Percentiles rank a stretch among this genome's conserved stretches.
Conservation (phyloP, 75 land plant genomes). For the Cupressus sempervirens region DNA sequence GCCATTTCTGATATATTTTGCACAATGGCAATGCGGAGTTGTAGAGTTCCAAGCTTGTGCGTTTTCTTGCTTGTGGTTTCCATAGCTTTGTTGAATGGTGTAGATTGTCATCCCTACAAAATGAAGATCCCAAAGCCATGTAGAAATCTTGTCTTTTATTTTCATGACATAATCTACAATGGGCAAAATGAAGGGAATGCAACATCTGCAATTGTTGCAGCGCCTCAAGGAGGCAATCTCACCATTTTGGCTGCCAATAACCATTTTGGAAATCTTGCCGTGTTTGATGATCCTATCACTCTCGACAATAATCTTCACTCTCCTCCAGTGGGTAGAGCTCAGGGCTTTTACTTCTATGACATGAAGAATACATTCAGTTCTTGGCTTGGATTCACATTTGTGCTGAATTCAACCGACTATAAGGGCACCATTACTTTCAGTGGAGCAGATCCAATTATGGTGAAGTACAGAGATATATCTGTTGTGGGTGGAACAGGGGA, state of each 20-base stretch:
- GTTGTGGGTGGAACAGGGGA: slow-evolving; percentile 67
- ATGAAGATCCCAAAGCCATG: slow-evolving; percentile 18
- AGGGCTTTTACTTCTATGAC: slow-evolving; percentile 48
- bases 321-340: slow-evolving; percentile 36
- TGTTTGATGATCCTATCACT: slow-evolving; percentile 56
- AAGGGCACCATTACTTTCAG: slow-evolving; percentile 41
- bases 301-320: slow-evolving; percentile 38
- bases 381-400: slow-evolving; percentile 50
- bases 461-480: slow-evolving; percentile 43
- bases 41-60: background rate
- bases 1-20: too few species aligned
- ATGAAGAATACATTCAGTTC: slow-evolving; percentile 32
- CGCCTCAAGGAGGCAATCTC: slow-evolving; percentile 26
- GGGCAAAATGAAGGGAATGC: slow-evolving; percentile 34
- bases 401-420: slow-evolving; percentile 39
- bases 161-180: slow-evolving; percentile 53
- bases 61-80: background rate
- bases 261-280: slow-evolving; percentile 47
- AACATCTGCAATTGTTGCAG: slow-evolving; percentile 37
- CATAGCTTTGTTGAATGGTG: background rate
- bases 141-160: slow-evolving; percentile 28
- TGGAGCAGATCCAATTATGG: slow-evolving; percentile 42
- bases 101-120: background rate
- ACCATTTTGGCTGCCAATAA: slow-evolving; percentile 23
- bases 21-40: background rate